Base-by-base conservation (phyloP, 202 grass and related monocot species). In the Schoenoplectus tabernaemontani region DNA sequence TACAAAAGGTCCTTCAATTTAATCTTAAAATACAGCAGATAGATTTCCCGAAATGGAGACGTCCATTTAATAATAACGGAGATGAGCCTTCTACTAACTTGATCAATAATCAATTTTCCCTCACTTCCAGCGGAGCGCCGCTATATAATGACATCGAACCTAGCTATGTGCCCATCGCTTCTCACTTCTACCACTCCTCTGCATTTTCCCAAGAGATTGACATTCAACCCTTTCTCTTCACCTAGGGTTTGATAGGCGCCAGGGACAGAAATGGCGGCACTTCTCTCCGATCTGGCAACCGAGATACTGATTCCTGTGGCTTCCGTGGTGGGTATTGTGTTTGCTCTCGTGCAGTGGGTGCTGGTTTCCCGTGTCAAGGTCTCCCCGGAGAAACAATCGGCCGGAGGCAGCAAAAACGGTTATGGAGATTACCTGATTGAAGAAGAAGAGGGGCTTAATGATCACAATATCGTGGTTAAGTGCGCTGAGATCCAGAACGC, bases 371-470 rank as follows among this genome's bases (percentile, higher is more conserved):
- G 7, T 64, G 93, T 97, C n/a, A 93, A 93, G 85, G 51, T 93
- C 80, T 83, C 90, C 34, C 88, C 93, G 6, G 90, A 84, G 60
- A 87, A 88, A 56, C 82, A 85, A 76, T 11, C 64, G 22, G 4
- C 84, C 4, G 76, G 72, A 7, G 82, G 64, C 0, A 66, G 24
- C 70, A 90, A 90, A 81, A 34, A 56, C 44, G 90, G 88, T 65
- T 91, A 84, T 59, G 85, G 81, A 0, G 93, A 93, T 78, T 89
- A 34, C 85, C 83, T 97, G 81, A 97, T 97, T 62, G 93, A 97
- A 84, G 93, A 93, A 87, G 93, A 97, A 85, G 93, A 97, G 81
- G 93, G 93, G 9, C 88, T 97, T 80, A 97, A 97, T 84, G 91
- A 97, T 78, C 93, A 93, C 83, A 93, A 97, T 87, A 85, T 93